phyloP scores from a whole-genome alignment of 306 rosid species.

The Vigna nakashimae region DNA sequence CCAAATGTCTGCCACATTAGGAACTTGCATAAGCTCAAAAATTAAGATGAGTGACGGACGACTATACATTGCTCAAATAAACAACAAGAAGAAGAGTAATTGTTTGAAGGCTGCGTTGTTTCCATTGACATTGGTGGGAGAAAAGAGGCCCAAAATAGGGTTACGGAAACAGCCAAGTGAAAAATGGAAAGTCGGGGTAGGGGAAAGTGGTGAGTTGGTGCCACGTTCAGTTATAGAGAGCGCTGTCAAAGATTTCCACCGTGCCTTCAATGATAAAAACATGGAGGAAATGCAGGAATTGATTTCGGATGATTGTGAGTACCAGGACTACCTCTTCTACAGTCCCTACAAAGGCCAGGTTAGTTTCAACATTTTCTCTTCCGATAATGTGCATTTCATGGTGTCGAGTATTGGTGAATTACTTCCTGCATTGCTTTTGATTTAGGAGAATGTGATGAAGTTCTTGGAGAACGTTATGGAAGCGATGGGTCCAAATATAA shows the following conservation, averaged over 20 bases:
- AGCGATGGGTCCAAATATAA: constrained; percentile 54
- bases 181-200: constrained; percentile 51
- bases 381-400: too few species aligned
- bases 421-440: not conserved
- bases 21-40: not conserved
- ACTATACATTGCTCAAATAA: constrained; percentile 36
- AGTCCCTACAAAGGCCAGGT: constrained; percentile 41
- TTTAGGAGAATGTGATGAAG: constrained; percentile 28
- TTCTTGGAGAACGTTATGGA: constrained; percentile 49
- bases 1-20: constrained; percentile 33
- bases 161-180: constrained; percentile 1
- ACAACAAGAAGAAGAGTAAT: not conserved
- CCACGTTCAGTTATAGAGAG: constrained; percentile 34
- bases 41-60: not conserved
- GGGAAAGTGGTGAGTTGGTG: constrained; percentile 33
- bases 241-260: constrained; percentile 43
- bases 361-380: constrained; percentile 27
- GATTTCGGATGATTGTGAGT: constrained; percentile 46
- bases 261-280: constrained; percentile 47
- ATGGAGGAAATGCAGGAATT: constrained; percentile 43
- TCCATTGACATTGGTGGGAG: constrained; percentile 7
- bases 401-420: too few species aligned
- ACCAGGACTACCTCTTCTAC: constrained; percentile 55
- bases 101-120: constrained; percentile 20
- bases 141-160: not conserved